A percentile compares a stretch with the other conserved stretches of the same genome.
Conservation (phyloP, 2,329 filamentous ascomycete species). For the Neurospora sp. region DNA sequence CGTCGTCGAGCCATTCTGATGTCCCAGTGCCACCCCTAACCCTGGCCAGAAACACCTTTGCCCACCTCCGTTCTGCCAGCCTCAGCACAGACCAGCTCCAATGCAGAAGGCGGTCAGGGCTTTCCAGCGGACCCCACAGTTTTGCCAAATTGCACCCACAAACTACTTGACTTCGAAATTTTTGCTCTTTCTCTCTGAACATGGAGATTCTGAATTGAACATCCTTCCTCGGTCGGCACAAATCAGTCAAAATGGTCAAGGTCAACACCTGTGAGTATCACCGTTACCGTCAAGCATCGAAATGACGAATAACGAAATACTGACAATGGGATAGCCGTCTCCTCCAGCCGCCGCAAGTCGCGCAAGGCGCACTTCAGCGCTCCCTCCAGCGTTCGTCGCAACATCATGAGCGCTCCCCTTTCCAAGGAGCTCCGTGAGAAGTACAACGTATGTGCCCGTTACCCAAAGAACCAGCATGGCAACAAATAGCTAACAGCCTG, state of each 20-base stretch:
- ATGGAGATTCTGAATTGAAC: constrained; percentile 17
- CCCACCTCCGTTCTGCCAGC: background rate
- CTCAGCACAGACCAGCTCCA: background rate
- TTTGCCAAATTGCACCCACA: constrained; percentile 15
- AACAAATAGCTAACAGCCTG: no score
- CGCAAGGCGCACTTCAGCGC: constrained; percentile 97
- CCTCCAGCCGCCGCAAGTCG: constrained; percentile 93
- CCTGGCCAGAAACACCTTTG: background rate
- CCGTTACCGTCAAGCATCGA: background rate
- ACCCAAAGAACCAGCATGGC: no score
- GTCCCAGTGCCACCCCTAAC: background rate
- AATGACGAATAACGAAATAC: constrained; percentile 3
- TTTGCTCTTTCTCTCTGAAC: constrained; percentile 13
- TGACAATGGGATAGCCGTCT: constrained; percentile 39
- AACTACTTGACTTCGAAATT: constrained; percentile 7
- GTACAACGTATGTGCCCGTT: constrained; percentile 57
- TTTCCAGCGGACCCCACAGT: constrained; percentile 6
- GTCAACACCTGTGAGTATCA: constrained; percentile 40
- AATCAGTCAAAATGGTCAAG: constrained; percentile 55
- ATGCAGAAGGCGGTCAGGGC: constrained; percentile 11
- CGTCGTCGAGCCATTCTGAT: background rate
- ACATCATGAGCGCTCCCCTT: constrained; percentile 93
- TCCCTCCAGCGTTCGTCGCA: constrained; percentile 85
- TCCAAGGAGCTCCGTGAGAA: constrained; percentile 97
- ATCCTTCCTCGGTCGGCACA: constrained; percentile 17